Base-by-base conservation (phyloP, 352 stramenopile species). In the Lagenidium giganteum region DNA sequence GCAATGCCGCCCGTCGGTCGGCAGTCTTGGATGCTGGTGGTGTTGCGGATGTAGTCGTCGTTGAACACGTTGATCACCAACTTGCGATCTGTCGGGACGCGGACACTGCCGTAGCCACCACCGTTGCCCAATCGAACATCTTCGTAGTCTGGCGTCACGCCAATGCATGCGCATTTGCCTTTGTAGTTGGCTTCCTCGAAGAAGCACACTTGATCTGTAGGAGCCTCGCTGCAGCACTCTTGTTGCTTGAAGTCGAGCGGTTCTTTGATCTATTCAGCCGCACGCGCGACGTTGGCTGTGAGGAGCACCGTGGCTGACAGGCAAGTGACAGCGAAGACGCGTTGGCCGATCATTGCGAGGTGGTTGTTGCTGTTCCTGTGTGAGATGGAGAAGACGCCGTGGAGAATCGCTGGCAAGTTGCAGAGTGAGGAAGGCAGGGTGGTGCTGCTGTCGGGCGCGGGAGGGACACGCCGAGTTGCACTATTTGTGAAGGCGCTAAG, bases 51-150 rank as follows among this genome's bases (percentile, higher is more conserved):
- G 18, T 29, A 55, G 31, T 55, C 47, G 40, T 55, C 47, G 18
- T 24, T 36, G 26, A 55, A 55, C 31, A 55, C 47, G 39, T 55
- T 55, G 31, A 55, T 39, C n/a, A 55, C 47, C 39, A 55, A 41
- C 6, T 41, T 29, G 31, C 24, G 14, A 16, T 42, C 27, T 20
- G 31, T 7, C 4, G 47, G 47, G 5, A 55, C 23, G 40, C 30
- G 47, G 13, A 55, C 34, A 14, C 47, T 55, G 5, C 40, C 47
- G 25, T 55, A 55, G 5, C 39, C 47, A 5, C 47, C 47, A 26
- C 47, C 40, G 21, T 55, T 55, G 24, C 47, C 47, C 9, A 55
- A 32, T 18, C 38, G 30, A 31, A 55, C 42, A 41, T 55, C 47
- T 21, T 55, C 47, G 31, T 42, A 50, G 6, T 23, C 25, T 8